Evolutionary conservation across 257 asterid species (phyloP), one percentile per base, ranked within the genome.

Genomic region (Mitragyna speciosa): DNA sequence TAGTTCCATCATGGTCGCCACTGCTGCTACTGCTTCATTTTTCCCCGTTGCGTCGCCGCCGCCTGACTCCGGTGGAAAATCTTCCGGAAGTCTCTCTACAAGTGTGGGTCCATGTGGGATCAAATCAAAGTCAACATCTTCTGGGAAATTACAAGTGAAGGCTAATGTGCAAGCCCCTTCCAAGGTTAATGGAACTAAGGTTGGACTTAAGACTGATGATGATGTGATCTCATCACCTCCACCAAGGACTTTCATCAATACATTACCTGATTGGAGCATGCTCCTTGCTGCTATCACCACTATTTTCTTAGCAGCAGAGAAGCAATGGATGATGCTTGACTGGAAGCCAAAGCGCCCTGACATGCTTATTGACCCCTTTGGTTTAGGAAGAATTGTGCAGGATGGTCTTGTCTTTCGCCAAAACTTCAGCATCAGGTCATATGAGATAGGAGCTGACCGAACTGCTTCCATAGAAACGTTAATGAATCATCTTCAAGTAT

Each of bases 311-410:
- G 99, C 99, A 14, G 98, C 99, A 17, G 99, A 96, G 88, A 96
- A 94, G 88, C 97, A 92, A 84, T 96, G 99, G 99, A 96, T 91
- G 97, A 93, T 92, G 98, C 96, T 96, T 89, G 99, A 96, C 85
- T 94, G 97, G 98, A 96, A 96, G 80, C 97, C 98, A 8, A 96
- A 94, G 87, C 88, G 98, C 72, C 80, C 97, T 43, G 97, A 96
- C 79, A 85, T 86, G 91, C 90, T 92, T 80, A 83, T 74, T 81
- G 99, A 94, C 79, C 96, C 97, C 51, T 96, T 94, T 78, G 95
- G 97, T 70, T 83, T 92, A 43, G 99, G 99, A 68, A 87, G 89
- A 84, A 92, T 95, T 80, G 93, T 95, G 83, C 92, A 90, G 78
- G 97, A 95, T 88, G 98, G 99, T 52, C 73, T 87, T 54, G 86